Conservation (phyloP, 164 flowering plant genomes). For the Tetracentron sinense region DNA sequence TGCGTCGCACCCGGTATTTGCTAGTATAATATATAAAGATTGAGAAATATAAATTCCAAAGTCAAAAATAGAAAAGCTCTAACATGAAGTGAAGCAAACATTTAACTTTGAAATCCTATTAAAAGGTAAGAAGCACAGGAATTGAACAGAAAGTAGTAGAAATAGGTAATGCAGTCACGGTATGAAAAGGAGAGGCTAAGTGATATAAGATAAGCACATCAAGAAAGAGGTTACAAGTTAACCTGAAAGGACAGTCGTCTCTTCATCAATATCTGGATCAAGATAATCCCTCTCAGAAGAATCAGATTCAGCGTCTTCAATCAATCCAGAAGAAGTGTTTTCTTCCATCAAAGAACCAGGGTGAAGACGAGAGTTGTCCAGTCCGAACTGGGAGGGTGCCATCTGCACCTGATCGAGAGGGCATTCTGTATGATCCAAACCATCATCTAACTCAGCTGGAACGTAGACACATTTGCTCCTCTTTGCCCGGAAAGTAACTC, state of each 20-base stretch:
- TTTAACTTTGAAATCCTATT: too few relatives aligned
- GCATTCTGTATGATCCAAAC: conserved; percentile 28
- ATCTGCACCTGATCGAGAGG: conserved; percentile 31
- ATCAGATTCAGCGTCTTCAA: conserved; percentile 62
- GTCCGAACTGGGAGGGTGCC: conserved; percentile 27
- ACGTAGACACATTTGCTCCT: conserved; percentile 24
- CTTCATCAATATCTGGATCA: conserved; percentile 52
- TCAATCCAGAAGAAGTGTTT: conserved; percentile 37
- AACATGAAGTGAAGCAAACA: too few relatives aligned
- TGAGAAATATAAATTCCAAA: too few relatives aligned
- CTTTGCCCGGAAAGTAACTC: not conserved
- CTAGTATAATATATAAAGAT: too few relatives aligned
- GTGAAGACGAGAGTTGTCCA: conserved; percentile 17
- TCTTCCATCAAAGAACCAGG: conserved; percentile 39
- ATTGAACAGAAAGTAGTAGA: conserved; percentile 1
- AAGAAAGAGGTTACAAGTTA: not conserved
- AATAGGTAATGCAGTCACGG: not conserved
- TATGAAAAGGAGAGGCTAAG: not conserved
- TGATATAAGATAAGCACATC: not conserved
- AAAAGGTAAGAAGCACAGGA: not conserved
- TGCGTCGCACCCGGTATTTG: too few relatives aligned
- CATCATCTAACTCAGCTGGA: conserved; percentile 39
- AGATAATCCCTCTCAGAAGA: conserved; percentile 55
- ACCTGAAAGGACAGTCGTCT: conserved; percentile 57
- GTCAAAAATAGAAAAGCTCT: too few relatives aligned